These are phyloP conservation scores for Zopfia rhizophila DNA, from an alignment of 2,329 filamentous ascomycete species.

Conservation along the genomic window DNA sequence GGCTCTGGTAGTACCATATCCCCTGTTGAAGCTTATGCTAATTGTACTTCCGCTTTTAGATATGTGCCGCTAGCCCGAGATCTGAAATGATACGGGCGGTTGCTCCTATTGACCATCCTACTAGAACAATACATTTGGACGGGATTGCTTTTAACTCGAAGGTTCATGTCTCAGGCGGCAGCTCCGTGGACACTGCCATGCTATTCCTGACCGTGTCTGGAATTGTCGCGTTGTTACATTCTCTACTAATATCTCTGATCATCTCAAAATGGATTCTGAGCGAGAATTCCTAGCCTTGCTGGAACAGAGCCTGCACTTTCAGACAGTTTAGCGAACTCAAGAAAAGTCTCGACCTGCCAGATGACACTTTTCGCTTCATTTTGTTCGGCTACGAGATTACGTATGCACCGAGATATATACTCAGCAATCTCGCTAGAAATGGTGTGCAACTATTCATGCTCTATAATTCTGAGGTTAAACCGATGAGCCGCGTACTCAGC, in stretches of 20 bases:
- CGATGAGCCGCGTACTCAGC: not conserved
- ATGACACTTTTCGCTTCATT: no score
- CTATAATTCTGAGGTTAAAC: no score
- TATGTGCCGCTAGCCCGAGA: not conserved
- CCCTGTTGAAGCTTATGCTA: no score
- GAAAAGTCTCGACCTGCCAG: no score
- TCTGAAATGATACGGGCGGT: conserved; percentile 6
- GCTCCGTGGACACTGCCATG: conserved; percentile 11
- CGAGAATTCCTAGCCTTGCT: conserved; percentile 3
- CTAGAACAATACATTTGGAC: conserved; percentile 8
- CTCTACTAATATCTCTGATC: conserved; percentile 6
- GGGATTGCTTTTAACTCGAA: not conserved
- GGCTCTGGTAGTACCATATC: no score
- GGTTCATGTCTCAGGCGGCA: not conserved
- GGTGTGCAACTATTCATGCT: no score
- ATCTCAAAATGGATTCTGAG: conserved; percentile 5
- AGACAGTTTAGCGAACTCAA: not conserved
- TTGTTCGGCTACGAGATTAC: no score
- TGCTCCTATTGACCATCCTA: conserved; percentile 2
- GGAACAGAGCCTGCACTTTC: conserved; percentile 2
- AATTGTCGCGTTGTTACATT: conserved; percentile 1
- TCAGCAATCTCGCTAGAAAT: no score
- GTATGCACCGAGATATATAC: no score
- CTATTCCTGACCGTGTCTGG: conserved; percentile 8
- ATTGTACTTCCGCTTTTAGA: no score